A percentile compares a stretch with the other conserved stretches of the same genome.
These are phyloP conservation scores for Hypoxylon sp. DNA, from an alignment of 2,329 filamentous ascomycete species.

Conservation along the genomic window DNA sequence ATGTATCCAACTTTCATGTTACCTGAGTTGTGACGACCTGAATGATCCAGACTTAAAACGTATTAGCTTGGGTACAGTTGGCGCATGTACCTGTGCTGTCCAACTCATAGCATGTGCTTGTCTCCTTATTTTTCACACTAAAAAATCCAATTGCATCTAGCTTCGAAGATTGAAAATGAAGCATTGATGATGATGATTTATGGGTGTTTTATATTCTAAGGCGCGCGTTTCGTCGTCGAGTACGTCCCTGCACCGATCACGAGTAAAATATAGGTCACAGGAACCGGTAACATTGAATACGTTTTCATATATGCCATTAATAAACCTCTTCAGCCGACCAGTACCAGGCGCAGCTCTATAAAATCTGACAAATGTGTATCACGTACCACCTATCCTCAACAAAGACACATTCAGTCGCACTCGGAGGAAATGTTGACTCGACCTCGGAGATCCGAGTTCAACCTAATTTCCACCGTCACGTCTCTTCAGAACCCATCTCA, in stretches of 20 bases:
- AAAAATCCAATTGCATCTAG: too few relatives aligned
- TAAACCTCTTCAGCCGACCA: slow-evolving; percentile 17
- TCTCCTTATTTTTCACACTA: slow-evolving; percentile 5
- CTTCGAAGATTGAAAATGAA: not conserved
- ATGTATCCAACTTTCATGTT: slow-evolving; percentile 27
- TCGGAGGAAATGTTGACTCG: slow-evolving; percentile 11
- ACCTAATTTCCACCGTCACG: not conserved
- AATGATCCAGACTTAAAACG: slow-evolving; percentile 18
- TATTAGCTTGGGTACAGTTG: too few relatives aligned
- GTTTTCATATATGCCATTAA: slow-evolving; percentile 19
- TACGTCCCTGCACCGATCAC: slow-evolving; percentile 15
- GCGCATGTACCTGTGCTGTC: too few relatives aligned
- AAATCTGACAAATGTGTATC: not conserved
- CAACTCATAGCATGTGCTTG: too few relatives aligned
- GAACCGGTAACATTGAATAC: slow-evolving; percentile 16
- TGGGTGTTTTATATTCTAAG: not conserved
- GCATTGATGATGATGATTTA: not conserved
- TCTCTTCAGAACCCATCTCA: too few relatives aligned
- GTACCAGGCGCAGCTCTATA: slow-evolving; percentile 10
- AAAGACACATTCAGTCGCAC: slow-evolving; percentile 12
- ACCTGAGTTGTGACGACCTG: slow-evolving; percentile 10
- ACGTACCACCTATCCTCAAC: slow-evolving; percentile 11
- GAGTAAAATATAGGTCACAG: slow-evolving; percentile 21
- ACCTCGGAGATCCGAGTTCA: slow-evolving; percentile 26
- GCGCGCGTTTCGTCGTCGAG: too few relatives aligned